Evolutionary conservation across 2,329 filamentous ascomycete genomes (phyloP).

Genomic region (Xylaria sp.): DNA sequence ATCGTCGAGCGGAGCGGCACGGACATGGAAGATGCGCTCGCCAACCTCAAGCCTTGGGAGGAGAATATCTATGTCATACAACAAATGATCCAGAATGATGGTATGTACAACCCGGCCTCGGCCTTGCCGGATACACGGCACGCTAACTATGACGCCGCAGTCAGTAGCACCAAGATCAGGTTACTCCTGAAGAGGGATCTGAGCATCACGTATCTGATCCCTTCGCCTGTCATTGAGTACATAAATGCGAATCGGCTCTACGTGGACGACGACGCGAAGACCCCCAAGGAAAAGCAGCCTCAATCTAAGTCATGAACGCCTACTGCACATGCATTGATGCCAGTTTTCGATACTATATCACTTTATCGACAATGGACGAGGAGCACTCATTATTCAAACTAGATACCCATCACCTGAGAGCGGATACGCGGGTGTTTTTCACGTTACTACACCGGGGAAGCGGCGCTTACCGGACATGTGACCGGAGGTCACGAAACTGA

Average conservation of each 20-base stretch:
- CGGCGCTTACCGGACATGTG: constrained; percentile 28
- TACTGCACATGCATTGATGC: neutral
- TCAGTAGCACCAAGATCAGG: constrained; percentile 84
- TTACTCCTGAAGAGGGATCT: constrained; percentile 73
- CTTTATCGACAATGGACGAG: constrained; percentile 6
- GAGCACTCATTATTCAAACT: constrained; percentile 2
- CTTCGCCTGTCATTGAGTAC: constrained; percentile 72
- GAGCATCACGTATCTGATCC: constrained; percentile 82
- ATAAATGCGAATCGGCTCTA: constrained; percentile 76
- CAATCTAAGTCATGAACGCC: constrained; percentile 37
- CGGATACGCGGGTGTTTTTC: constrained; percentile 16
- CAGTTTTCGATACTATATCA: constrained; percentile 5
- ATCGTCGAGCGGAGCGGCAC: constrained; percentile 90
- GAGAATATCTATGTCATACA: constrained; percentile 89
- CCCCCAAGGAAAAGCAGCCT: constrained; percentile 47
- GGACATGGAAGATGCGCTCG: constrained; percentile 87
- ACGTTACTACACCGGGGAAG: constrained; percentile 6
- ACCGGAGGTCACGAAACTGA: constrained; percentile 23
- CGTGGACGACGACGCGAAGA: constrained; percentile 45
- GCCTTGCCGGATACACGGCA: neutral
- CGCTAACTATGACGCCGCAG: constrained; percentile 47
- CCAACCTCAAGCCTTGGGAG: constrained; percentile 83
- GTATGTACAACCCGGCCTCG: constrained; percentile 28
- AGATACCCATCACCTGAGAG: constrained; percentile 12
- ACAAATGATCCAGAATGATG: constrained; percentile 85